These are phyloP conservation scores for Boechera divaricarpa DNA, from an alignment of 345 rosid species.

Conservation along the genomic window DNA sequence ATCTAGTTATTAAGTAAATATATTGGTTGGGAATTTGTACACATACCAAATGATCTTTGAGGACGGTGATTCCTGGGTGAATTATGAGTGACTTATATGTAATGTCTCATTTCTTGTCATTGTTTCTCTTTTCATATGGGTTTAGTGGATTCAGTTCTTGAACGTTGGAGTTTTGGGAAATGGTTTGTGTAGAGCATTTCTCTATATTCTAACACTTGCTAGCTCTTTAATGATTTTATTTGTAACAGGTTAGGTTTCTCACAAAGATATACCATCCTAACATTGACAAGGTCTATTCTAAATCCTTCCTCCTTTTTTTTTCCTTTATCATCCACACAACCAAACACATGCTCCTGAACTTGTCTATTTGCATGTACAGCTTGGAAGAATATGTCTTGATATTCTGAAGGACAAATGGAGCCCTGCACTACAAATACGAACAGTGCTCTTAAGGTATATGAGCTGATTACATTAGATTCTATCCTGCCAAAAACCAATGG, in stretches of 20 bases:
- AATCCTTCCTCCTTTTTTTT: not conserved
- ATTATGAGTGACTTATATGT: not conserved
- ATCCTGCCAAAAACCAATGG: not conserved
- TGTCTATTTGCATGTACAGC: conserved; percentile 51
- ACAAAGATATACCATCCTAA: conserved; percentile 99
- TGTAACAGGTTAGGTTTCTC: conserved; percentile 90
- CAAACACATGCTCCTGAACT: conserved; percentile 12
- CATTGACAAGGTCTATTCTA: conserved; percentile 80
- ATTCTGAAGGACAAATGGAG: conserved; percentile 99
- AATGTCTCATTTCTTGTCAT: conserved; percentile 5
- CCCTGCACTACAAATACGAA: conserved; percentile 97
- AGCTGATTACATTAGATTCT: conserved; percentile 4
- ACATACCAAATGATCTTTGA: not conserved
- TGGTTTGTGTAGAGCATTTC: conserved; percentile 10
- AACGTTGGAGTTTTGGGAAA: not conserved
- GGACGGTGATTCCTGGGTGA: not conserved
- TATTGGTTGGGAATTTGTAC: not conserved
- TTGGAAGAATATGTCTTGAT: conserved; percentile 79
- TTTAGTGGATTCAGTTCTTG: not conserved
- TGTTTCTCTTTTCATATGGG: conserved; percentile 1
- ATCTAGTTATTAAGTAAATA: conserved; percentile 1
- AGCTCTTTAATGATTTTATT: conserved; percentile 19
- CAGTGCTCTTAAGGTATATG: conserved; percentile 90
- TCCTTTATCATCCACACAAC: conserved; percentile 3
- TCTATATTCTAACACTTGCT: not conserved